Percentiles rank a stretch among this genome's conserved stretches.
Evolutionary conservation across 2,329 filamentous ascomycete species (phyloP).

Genomic region (Colletotrichum sojae): DNA sequence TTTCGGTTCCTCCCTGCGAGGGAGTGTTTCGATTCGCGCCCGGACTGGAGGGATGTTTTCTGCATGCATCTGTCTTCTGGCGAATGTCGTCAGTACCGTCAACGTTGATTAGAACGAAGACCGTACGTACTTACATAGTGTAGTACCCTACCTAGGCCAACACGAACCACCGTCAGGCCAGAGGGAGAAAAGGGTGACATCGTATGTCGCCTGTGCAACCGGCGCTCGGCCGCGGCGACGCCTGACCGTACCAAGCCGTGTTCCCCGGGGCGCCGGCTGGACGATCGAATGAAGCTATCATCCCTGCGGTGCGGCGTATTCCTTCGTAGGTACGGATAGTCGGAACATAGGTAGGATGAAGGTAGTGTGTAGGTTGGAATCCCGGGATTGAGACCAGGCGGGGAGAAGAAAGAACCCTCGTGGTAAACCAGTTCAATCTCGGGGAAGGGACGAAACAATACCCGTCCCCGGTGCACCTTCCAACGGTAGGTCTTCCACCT

Average conservation of each 20-base stretch:
- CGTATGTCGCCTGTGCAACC: conserved; percentile 18
- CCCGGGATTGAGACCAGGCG: conserved; percentile 9
- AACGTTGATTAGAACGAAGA: not conserved
- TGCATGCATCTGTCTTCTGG: not conserved
- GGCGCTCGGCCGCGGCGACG: conserved; percentile 7
- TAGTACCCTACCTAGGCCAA: not conserved
- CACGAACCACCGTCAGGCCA: conserved; percentile 26
- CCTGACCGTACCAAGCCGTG: conserved; percentile 25
- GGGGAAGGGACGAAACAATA: conserved; percentile 14
- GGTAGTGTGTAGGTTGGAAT: too few relatives aligned
- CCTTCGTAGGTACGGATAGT: too few relatives aligned
- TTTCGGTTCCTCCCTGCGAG: too few relatives aligned
- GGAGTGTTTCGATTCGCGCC: conserved; percentile 21
- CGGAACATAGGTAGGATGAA: too few relatives aligned
- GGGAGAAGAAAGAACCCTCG: conserved; percentile 11
- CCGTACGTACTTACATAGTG: not conserved
- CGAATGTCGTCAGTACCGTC: not conserved
- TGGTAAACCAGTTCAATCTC: conserved; percentile 10
- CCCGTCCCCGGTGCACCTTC: not conserved
- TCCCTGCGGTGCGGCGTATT: conserved; percentile 16
- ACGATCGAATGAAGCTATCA: conserved; percentile 24
- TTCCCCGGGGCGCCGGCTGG: conserved; percentile 30
- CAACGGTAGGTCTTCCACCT: too few relatives aligned
- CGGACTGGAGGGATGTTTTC: not conserved
- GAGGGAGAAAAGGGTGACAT: not conserved